phyloP scores from a whole-genome alignment of 2,329 filamentous ascomycete genomes.

The Fusarium aywerte region DNA sequence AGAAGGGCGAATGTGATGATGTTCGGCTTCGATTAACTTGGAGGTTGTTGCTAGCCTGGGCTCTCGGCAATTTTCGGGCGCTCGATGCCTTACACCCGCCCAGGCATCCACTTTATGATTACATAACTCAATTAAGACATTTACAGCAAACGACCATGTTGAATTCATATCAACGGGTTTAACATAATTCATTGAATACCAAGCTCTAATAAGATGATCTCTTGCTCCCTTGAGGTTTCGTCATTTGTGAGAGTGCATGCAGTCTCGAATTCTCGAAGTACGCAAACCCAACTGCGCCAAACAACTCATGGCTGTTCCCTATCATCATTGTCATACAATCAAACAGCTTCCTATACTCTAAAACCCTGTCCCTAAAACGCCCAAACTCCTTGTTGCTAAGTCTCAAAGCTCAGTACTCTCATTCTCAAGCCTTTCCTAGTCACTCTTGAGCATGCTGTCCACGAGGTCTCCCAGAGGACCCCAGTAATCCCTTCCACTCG shows the following conservation, averaged over 20 bases:
- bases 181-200: not conserved
- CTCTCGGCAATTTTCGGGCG: conserved; percentile 57
- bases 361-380: conserved; percentile 26
- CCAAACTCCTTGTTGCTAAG: conserved; percentile 35
- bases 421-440: conserved; percentile 61
- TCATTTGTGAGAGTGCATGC: not conserved
- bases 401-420: conserved; percentile 13
- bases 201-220: not conserved
- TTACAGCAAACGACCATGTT: not conserved
- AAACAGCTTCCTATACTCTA: conserved; percentile 24
- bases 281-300: not conserved
- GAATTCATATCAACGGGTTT: not conserved
- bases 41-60: conserved; percentile 48
- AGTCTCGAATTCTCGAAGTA: conserved; percentile 1
- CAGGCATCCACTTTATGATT: conserved; percentile 54
- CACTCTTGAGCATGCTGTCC: conserved; percentile 96
- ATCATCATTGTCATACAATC: conserved; percentile 40
- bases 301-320: conserved; percentile 17
- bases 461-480: conserved; percentile 94
- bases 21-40: conserved; percentile 46
- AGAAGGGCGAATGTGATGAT: conserved; percentile 31
- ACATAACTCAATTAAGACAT: conserved; percentile 41
- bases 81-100: conserved; percentile 52
- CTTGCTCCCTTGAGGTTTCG: not conserved
- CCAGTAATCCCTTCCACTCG: conserved; percentile 96